phyloP scores from a whole-genome alignment of 148 eudicot genomes.

The Rhododendron mucronatum region DNA sequence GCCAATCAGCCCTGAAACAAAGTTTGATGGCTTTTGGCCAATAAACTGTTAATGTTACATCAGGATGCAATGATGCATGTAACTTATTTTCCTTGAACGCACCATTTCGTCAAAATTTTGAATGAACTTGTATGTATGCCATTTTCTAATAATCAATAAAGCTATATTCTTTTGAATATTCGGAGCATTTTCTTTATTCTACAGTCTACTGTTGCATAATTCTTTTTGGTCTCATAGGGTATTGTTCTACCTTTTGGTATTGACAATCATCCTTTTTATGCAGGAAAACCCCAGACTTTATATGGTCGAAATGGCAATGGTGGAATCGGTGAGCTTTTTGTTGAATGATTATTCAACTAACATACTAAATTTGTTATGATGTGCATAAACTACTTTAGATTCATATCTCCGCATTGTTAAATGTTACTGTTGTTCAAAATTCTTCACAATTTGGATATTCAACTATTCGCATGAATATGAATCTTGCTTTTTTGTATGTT shows the following conservation, averaged over 20 bases:
- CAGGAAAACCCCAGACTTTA: slow-evolving; percentile 81
- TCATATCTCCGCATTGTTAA: neutral
- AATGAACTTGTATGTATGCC: neutral
- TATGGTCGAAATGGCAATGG: slow-evolving; percentile 77
- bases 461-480: neutral
- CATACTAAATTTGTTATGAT: neutral
- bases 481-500: neutral
- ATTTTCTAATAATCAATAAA: neutral
- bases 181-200: no score
- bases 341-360: neutral
- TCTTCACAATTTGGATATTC: neutral
- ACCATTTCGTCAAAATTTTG: neutral
- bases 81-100: neutral
- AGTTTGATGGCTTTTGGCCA: neutral
- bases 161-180: neutral
- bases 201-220: neutral
- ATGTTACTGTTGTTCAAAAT: neutral
- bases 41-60: neutral
- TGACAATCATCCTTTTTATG: slow-evolving; percentile 13
- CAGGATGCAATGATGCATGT: neutral
- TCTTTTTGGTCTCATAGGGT: neutral
- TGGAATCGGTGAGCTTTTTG: slow-evolving; percentile 49
- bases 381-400: neutral
- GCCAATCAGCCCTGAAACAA: neutral
- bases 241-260: neutral